These are phyloP conservation scores for Phytophthora hibernalis DNA, from an alignment of 352 stramenopile species.

Conservation along the genomic window DNA sequence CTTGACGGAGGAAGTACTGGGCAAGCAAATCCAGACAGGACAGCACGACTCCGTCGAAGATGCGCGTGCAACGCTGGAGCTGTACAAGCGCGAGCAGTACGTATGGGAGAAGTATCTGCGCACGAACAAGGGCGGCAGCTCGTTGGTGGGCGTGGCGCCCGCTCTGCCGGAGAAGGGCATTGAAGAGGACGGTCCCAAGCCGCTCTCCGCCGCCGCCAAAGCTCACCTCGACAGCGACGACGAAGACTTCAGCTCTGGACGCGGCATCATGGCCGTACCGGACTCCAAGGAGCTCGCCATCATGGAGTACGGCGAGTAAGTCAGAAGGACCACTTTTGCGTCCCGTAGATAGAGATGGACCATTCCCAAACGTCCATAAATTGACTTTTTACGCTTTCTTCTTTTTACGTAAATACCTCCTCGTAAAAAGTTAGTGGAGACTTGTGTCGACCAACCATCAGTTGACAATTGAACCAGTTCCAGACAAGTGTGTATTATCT, in stretches of 20 bases:
- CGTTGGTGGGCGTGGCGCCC: slow-evolving; percentile 61
- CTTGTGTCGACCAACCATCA: slow-evolving; percentile 1
- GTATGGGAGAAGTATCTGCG: slow-evolving; percentile 88
- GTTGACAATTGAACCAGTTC: slow-evolving; percentile 12
- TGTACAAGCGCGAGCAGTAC: slow-evolving; percentile 89
- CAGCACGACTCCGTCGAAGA: slow-evolving; percentile 92
- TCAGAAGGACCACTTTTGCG: neutral
- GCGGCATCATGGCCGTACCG: slow-evolving; percentile 41
- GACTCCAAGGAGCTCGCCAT: slow-evolving; percentile 76
- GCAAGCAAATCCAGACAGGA: slow-evolving; percentile 74
- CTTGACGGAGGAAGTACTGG: slow-evolving; percentile 73
- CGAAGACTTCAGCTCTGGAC: slow-evolving; percentile 25
- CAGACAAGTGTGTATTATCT: slow-evolving; percentile 4
- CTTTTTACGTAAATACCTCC: slow-evolving; percentile 31
- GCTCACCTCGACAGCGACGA: slow-evolving; percentile 50
- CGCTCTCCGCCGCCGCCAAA: slow-evolving; percentile 34
- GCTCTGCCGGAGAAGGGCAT: slow-evolving; percentile 43
- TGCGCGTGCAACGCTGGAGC: slow-evolving; percentile 71
- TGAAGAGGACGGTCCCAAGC: slow-evolving; percentile 22
- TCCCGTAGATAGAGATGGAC: slow-evolving; percentile 32
- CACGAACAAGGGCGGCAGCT: slow-evolving; percentile 59
- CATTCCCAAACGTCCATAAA: slow-evolving; percentile 17
- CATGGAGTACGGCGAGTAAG: slow-evolving; percentile 81
- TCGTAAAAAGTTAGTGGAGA: slow-evolving; percentile 18
- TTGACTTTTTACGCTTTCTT: slow-evolving; percentile 23